phyloP scores from a whole-genome alignment of 2,329 filamentous ascomycete species.

The Aquanectria penicillioides region DNA sequence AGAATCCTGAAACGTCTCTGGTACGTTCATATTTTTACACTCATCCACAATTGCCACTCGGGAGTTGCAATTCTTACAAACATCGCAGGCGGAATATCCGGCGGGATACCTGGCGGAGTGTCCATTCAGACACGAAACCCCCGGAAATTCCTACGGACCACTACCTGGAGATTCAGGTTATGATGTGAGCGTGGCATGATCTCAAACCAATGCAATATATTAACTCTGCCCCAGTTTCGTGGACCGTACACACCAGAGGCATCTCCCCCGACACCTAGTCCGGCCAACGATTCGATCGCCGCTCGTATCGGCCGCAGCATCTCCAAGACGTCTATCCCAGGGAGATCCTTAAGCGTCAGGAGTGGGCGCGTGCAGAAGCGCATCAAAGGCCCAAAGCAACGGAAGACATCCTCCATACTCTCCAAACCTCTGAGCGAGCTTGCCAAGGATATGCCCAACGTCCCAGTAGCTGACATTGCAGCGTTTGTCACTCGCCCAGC shows the following conservation, averaged over 20 bases:
- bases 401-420: conserved; percentile 58
- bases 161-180: conserved; percentile 35
- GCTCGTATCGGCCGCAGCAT: conserved; percentile 50
- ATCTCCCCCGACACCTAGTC: conserved; percentile 56
- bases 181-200: conserved; percentile 24
- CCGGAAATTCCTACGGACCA: no score
- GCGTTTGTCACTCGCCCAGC: conserved; percentile 78
- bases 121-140: no score
- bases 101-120: no score
- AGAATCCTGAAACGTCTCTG: conserved; percentile 21
- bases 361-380: conserved; percentile 37
- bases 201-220: background rate
- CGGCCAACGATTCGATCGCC: conserved; percentile 41
- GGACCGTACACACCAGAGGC: conserved; percentile 56
- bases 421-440: conserved; percentile 76
- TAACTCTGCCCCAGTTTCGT: conserved; percentile 26
- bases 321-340: conserved; percentile 32
- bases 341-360: conserved; percentile 27
- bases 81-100: conserved; percentile 27
- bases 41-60: no score
- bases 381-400: conserved; percentile 44
- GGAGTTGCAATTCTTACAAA: background rate
- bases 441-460: conserved; percentile 68
- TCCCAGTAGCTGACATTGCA: conserved; percentile 81
- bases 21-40: conserved; percentile 24